A percentile compares a stretch with the other conserved stretches of the same genome.
These are phyloP conservation scores for Ogataea wickerhamii DNA, from an alignment of 805 yeast genomes.

Conservation along the genomic window DNA sequence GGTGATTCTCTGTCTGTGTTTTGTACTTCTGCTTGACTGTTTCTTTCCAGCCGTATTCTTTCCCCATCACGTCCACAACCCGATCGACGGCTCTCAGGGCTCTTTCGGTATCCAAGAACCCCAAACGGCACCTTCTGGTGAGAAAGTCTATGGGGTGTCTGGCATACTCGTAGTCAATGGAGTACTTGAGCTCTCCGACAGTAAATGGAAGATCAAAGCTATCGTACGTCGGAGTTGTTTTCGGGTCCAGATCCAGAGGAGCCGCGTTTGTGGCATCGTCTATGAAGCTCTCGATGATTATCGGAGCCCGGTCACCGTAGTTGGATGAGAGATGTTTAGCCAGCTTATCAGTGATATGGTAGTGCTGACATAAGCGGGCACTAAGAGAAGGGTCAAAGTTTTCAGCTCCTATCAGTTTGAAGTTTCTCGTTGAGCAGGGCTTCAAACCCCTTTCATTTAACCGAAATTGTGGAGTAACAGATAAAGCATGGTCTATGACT, in stretches of 20 bases:
- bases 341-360: slow-evolving; percentile 64
- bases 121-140: slow-evolving; percentile 90
- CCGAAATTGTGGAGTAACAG: slow-evolving; percentile 37
- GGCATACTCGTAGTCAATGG: slow-evolving; percentile 76
- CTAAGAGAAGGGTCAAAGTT: slow-evolving; percentile 69
- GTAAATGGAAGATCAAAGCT: slow-evolving; percentile 80
- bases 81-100: slow-evolving; percentile 79
- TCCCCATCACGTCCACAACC: slow-evolving; percentile 81
- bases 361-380: slow-evolving; percentile 78
- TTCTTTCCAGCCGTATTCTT: slow-evolving; percentile 71
- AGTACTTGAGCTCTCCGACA: slow-evolving; percentile 83
- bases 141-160: slow-evolving; percentile 87
- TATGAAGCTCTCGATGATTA: slow-evolving; percentile 55
- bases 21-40: slow-evolving; percentile 53
- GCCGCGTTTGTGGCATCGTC: slow-evolving; percentile 52
- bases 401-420: slow-evolving; percentile 76
- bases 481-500: slow-evolving; percentile 71
- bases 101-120: slow-evolving; percentile 83
- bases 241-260: slow-evolving; percentile 52
- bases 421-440: slow-evolving; percentile 51
- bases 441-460: slow-evolving; percentile 19
- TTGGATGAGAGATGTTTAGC: slow-evolving; percentile 80
- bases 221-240: slow-evolving; percentile 31
- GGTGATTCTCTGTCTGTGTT: slow-evolving; percentile 49
- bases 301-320: slow-evolving; percentile 87